A percentile compares a stretch with the other conserved stretches of the same genome.
Conservation (phyloP, 2,329 filamentous ascomycete genomes). For the Xylariaceae sp. region DNA sequence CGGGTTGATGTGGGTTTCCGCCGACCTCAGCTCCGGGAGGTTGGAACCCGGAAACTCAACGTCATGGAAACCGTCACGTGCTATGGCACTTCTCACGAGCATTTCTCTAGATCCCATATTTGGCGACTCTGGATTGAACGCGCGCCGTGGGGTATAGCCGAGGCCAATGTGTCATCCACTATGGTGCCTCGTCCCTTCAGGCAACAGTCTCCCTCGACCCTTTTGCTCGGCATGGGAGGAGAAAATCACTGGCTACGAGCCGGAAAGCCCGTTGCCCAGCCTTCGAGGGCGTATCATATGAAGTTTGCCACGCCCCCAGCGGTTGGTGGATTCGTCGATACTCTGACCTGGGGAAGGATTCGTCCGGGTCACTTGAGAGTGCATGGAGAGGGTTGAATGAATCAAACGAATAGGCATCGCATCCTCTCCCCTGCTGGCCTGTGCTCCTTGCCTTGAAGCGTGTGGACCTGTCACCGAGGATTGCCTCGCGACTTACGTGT, state of each 20-base stretch:
- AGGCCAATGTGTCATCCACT: slow-evolving; percentile 13
- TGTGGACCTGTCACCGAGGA: slow-evolving; percentile 25
- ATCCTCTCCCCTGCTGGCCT: slow-evolving; percentile 18
- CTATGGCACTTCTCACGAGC: background rate
- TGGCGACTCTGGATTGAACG: background rate
- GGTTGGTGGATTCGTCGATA: slow-evolving; percentile 20
- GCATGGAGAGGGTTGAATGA: slow-evolving; percentile 20
- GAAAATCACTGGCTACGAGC: slow-evolving; percentile 22
- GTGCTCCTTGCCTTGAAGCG: slow-evolving; percentile 17
- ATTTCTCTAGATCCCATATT: background rate
- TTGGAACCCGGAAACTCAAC: background rate
- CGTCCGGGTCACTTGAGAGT: slow-evolving; percentile 23
- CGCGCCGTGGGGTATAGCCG: slow-evolving; percentile 13
- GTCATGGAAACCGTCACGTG: background rate
- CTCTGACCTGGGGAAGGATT: slow-evolving; percentile 21
- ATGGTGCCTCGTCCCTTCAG: slow-evolving; percentile 19
- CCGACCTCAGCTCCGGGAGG: background rate
- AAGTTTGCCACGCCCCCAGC: slow-evolving; percentile 23
- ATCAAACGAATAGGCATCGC: slow-evolving; percentile 21
- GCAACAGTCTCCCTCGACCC: slow-evolving; percentile 21
- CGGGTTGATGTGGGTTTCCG: background rate
- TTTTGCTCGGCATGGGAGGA: slow-evolving; percentile 14
- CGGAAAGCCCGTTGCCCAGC: slow-evolving; percentile 21
- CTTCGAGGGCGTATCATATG: slow-evolving; percentile 23
- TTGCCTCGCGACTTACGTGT: slow-evolving; percentile 22